Evolutionary conservation across 257 asterid species (phyloP), one percentile per base, ranked within the genome.

Genomic region (Thymus mandschuricus): DNA sequence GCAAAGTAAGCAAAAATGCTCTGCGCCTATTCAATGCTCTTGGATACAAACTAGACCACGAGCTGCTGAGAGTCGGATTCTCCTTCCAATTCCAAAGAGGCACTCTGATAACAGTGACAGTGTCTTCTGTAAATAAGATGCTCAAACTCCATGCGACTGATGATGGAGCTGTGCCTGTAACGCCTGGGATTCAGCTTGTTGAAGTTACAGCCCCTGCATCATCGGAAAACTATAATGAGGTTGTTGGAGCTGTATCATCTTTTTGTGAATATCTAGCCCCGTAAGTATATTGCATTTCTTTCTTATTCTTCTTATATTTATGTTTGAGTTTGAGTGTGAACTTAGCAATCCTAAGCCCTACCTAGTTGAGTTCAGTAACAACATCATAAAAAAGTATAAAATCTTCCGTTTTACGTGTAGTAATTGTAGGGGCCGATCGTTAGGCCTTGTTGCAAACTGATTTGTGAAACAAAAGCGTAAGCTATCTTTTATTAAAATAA

Each of bases 181-280:
- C 98, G 2, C 97, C 96, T 0, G 99, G 98, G 63, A 89, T 95
- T 68, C 99, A 95, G 83, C 80, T 95, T 43, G 99, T 95, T 54
- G 98, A 92, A 81, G 98, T 89, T 61, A 91, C 98, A 1, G 95
- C 96, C 75, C 97, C 96, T 65, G 93, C 98, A 8, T 81, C 96
- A 8, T 82, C 99, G 8, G 98, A 95, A 75, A 95, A 87, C 76
- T 95, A 95, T 77, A 66, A 79, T 41, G 99, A 92, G 61, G 96
- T 92, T 76, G 98, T 72, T 35, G 84, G 89, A 1, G 85, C 96
- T 56, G 83, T 92, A 54, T 79, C 97, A 0, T 84, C 99, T 5
- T 95, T 95, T 65, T 89, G 94, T 70, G 99, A 95, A 83, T 88
- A 89, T 77, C 99, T 91, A 78, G 98, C 99, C 7, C 97, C 99